phyloP scores from a whole-genome alignment of 306 rosid species.

The Trifolium repens region DNA sequence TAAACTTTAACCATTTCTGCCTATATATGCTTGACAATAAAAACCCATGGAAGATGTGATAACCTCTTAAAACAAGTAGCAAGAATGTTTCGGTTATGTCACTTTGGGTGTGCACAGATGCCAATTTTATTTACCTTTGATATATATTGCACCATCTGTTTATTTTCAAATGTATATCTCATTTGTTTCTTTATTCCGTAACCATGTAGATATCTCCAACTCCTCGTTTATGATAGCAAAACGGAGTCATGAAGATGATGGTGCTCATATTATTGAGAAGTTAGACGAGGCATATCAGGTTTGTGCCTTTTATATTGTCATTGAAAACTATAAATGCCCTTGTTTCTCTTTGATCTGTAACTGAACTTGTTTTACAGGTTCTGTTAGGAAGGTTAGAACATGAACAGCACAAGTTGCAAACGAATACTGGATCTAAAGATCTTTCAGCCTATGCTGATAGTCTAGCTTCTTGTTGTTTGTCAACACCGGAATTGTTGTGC shows the following conservation, averaged over 20 bases:
- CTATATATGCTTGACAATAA: conserved; percentile 1
- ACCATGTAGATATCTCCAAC: conserved; percentile 65
- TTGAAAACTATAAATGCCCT: conserved; percentile 1
- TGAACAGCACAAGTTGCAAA: conserved; percentile 53
- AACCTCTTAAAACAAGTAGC: conserved; percentile 3
- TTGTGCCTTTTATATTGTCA: conserved; percentile 30
- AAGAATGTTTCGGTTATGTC: conserved; percentile 2
- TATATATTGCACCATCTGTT: conserved; percentile 1
- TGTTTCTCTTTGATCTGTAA: conserved; percentile 14
- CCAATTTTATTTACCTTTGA: conserved; percentile 8
- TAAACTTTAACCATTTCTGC: background rate
- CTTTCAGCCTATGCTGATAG: conserved; percentile 38
- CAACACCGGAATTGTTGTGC: conserved; percentile 52
- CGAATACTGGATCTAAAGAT: conserved; percentile 42
- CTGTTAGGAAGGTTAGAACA: conserved; percentile 55
- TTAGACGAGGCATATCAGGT: conserved; percentile 72
- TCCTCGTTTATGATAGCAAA: conserved; percentile 54
- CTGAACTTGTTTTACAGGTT: conserved; percentile 49
- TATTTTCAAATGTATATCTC: background rate
- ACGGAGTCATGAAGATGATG: conserved; percentile 53
- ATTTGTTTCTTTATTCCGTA: conserved; percentile 5
- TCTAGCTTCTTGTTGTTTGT: conserved; percentile 61
- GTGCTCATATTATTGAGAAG: conserved; percentile 44
- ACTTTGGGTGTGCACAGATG: conserved; percentile 1
- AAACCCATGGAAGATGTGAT: background rate